A percentile compares a stretch with the other conserved stretches of the same genome.
Conservation (phyloP, 2,329 filamentous ascomycete species). For the Dactylonectria macrodidyma region DNA sequence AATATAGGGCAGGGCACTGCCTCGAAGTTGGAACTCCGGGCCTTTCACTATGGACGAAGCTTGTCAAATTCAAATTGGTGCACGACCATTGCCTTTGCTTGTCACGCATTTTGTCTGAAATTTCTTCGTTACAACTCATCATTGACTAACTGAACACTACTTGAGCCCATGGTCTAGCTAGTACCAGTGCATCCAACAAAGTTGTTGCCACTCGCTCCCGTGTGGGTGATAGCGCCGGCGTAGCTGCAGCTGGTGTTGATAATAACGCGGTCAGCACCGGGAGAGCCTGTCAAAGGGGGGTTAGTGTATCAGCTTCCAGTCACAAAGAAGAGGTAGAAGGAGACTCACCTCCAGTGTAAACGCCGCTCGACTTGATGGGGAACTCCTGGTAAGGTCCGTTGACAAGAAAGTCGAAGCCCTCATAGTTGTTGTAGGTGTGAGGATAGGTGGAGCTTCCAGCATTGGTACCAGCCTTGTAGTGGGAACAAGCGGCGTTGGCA, state of each 20-base stretch:
- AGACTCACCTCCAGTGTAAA: constrained; percentile 55
- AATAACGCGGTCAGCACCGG: constrained; percentile 77
- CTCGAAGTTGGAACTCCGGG: too few species aligned
- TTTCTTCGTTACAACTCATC: too few species aligned
- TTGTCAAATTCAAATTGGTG: too few species aligned
- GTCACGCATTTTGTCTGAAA: too few species aligned
- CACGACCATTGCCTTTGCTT: too few species aligned
- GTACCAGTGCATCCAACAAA: constrained; percentile 73
- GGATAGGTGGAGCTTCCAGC: constrained; percentile 54
- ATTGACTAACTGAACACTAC: too few species aligned
- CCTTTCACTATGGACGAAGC: too few species aligned
- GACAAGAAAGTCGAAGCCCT: constrained; percentile 54
- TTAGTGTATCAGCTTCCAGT: not conserved
- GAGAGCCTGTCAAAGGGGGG: constrained; percentile 51
- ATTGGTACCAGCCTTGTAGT: constrained; percentile 40
- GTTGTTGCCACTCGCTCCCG: constrained; percentile 76
- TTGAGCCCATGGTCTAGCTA: constrained; percentile 1
- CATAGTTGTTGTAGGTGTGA: constrained; percentile 57
- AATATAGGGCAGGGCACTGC: too few species aligned
- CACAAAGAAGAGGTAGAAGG: rapidly evolving
- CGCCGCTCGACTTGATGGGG: constrained; percentile 51
- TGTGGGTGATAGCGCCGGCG: constrained; percentile 79
- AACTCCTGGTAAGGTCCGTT: constrained; percentile 58
- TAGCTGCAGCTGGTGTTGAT: constrained; percentile 71
- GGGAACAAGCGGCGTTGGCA: constrained; percentile 46